Percentiles rank a stretch among this genome's conserved stretches.
These are phyloP conservation scores for Colletotrichum cuscutae DNA, from an alignment of 2,329 filamentous ascomycete species.

Conservation along the genomic window DNA sequence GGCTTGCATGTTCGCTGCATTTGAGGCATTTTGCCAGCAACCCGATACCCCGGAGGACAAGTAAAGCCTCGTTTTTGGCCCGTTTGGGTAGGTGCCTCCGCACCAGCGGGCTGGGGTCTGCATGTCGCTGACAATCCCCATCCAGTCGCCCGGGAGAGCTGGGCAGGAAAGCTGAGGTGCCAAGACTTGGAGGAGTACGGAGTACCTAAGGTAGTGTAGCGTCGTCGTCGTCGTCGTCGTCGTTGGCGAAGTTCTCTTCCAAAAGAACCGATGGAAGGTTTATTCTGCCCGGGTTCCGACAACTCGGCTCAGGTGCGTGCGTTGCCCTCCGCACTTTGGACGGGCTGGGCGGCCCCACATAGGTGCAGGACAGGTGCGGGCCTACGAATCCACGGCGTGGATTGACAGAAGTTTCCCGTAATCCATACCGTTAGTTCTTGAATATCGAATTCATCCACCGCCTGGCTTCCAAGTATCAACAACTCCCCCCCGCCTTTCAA, in stretches of 20 bases:
- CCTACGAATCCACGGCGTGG: background rate
- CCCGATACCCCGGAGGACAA: background rate
- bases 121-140: background rate
- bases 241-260: background rate
- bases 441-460: background rate
- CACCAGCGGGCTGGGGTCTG: background rate
- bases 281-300: slow-evolving; percentile 17
- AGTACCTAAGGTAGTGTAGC: no score
- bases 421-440: background rate
- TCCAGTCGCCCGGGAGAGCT: background rate
- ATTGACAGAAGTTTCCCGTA: background rate
- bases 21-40: background rate
- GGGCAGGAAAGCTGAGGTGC: no score
- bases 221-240: background rate
- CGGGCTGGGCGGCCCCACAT: background rate
- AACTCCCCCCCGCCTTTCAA: background rate
- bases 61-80: background rate
- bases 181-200: no score
- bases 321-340: background rate
- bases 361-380: background rate
- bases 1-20: background rate
- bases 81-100: background rate
- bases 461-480: background rate
- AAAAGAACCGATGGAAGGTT: background rate
- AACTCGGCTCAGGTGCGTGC: slow-evolving; percentile 15